These are phyloP conservation scores for Cordyceps cateniannulata DNA, from an alignment of 2,329 filamentous ascomycete species.

Conservation along the genomic window DNA sequence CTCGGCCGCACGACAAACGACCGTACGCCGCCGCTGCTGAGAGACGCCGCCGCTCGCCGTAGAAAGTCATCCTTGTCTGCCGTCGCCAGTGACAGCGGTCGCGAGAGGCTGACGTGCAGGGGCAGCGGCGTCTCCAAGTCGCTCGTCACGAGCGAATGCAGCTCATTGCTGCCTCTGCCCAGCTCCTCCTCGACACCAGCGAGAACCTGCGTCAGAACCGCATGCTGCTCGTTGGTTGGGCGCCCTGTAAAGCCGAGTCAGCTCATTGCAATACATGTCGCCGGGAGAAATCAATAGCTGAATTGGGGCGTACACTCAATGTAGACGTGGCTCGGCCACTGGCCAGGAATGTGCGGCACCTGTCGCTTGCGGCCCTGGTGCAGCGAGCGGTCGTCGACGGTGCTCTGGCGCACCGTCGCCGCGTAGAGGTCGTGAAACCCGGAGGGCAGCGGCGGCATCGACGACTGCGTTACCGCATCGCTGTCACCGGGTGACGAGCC, in stretches of 20 bases:
- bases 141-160: conserved; percentile 67
- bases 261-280: not conserved
- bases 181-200: conserved; percentile 28
- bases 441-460: conserved; percentile 67
- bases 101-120: conserved; percentile 85
- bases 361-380: conserved; percentile 80
- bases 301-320: conserved; percentile 67
- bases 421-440: conserved; percentile 88
- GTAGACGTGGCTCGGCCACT: conserved; percentile 91
- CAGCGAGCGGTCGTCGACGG: conserved; percentile 72
- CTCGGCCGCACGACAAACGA: conserved; percentile 34
- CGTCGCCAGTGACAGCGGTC: conserved; percentile 68
- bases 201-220: conserved; percentile 38
- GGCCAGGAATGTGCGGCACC: conserved; percentile 77
- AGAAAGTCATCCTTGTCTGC: conserved; percentile 66
- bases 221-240: conserved; percentile 42
- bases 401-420: conserved; percentile 68
- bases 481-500: not conserved
- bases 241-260: conserved; percentile 38
- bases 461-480: conserved; percentile 16
- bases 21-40: conserved; percentile 26
- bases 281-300: not conserved
- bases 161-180: conserved; percentile 24
- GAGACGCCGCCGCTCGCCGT: conserved; percentile 38
- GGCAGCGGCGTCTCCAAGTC: conserved; percentile 73